Evolutionary conservation across 257 asterid genomes (phyloP).

Genomic region (Oldenlandia corymbosa): DNA sequence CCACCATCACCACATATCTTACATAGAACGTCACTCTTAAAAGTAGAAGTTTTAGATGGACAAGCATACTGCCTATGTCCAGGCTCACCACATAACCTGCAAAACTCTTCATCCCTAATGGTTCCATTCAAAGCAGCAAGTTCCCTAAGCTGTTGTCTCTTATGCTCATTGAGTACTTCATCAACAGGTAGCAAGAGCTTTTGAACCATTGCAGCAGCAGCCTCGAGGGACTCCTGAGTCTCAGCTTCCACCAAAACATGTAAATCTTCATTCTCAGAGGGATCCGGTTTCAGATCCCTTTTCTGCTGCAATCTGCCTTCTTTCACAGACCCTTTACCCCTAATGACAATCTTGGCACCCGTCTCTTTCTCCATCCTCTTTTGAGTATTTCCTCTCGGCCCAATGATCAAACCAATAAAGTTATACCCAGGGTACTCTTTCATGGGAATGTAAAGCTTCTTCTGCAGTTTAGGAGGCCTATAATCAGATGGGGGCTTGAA

Average conservation of each 20-base stretch:
- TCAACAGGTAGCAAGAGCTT: slow-evolving; percentile 98
- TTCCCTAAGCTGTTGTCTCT: slow-evolving; percentile 94
- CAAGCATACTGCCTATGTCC: slow-evolving; percentile 93
- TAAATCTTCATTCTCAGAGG: slow-evolving; percentile 87
- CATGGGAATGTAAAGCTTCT: slow-evolving; percentile 89
- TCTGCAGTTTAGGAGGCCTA: slow-evolving; percentile 91
- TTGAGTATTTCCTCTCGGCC: slow-evolving; percentile 96
- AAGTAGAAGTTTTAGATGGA: slow-evolving; percentile 77
- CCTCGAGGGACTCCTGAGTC: slow-evolving; percentile 81
- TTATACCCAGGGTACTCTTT: slow-evolving; percentile 94
- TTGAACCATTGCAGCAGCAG: slow-evolving; percentile 95
- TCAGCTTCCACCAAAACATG: slow-evolving; percentile 97
- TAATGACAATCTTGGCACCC: slow-evolving; percentile 89
- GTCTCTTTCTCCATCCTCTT: slow-evolving; percentile 96
- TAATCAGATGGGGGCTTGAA: slow-evolving; percentile 98
- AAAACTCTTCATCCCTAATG: slow-evolving; percentile 87
- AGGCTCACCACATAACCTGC: slow-evolving; percentile 92
- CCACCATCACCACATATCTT: slow-evolving; percentile 98
- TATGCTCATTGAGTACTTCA: slow-evolving; percentile 93
- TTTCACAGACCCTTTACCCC: slow-evolving; percentile 93
- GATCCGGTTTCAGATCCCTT: slow-evolving; percentile 78
- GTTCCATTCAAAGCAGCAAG: slow-evolving; percentile 97
- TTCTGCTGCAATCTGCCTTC: slow-evolving; percentile 96
- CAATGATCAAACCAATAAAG: slow-evolving; percentile 85
- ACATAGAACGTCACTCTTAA: slow-evolving; percentile 89